Percentiles rank a stretch among this genome's conserved stretches.
Evolutionary conservation across 805 yeast species (phyloP).

Genomic region (Yamadazyma insecticola): DNA sequence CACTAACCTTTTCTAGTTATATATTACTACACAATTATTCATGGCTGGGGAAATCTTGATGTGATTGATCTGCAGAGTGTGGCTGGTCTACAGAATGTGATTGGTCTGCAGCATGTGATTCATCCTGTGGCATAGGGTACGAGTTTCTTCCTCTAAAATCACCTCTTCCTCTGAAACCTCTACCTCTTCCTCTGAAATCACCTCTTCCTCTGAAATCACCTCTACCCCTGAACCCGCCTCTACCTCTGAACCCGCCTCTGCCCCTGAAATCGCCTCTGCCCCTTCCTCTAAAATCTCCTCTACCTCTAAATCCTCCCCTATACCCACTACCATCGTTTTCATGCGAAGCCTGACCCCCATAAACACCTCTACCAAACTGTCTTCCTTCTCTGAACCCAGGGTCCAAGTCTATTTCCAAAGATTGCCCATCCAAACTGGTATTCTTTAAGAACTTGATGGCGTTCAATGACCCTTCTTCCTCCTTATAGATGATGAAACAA

Average conservation of each 20-base stretch:
- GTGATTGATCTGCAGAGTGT: no score
- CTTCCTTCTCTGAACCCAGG: conserved; percentile 96
- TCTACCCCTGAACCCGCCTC: conserved; percentile 21
- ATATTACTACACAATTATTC: no score
- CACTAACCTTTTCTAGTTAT: no score
- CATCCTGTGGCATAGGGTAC: no score
- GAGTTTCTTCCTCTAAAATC: conserved; percentile 8
- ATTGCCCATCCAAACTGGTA: conserved; percentile 79
- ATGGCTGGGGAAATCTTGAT: no score
- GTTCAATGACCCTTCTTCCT: conserved; percentile 67
- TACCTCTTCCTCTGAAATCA: conserved; percentile 8
- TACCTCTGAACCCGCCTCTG: conserved; percentile 18
- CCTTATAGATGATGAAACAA: conserved; percentile 79
- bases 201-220: conserved; percentile 3
- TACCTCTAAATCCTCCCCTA: conserved; percentile 45
- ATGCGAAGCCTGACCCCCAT: conserved; percentile 88
- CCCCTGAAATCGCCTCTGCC: conserved; percentile 27
- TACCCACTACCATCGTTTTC: conserved; percentile 42
- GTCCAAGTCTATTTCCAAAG: conserved; percentile 83
- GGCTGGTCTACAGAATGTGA: no score
- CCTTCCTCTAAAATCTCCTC: conserved; percentile 41
- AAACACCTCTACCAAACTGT: conserved; percentile 89
- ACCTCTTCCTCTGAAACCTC: conserved; percentile 6
- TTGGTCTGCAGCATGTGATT: no score
- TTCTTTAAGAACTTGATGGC: conserved; percentile 79